Conservation (phyloP, 352 stramenopile genomes). For the Hyaloperonospora arabidopsidis region DNA sequence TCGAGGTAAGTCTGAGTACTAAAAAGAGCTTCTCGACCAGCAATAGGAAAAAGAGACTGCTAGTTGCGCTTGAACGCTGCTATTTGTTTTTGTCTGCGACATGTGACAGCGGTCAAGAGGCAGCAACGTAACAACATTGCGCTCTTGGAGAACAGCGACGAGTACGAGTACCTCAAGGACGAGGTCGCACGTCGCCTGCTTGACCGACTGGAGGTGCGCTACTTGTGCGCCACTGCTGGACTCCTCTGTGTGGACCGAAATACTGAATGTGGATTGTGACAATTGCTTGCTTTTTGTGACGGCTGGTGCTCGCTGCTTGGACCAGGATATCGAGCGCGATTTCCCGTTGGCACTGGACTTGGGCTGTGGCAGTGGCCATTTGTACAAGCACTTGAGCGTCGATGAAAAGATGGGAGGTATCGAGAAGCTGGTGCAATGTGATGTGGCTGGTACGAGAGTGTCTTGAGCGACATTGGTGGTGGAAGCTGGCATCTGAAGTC, state of each 20-base stretch:
- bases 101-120: slow-evolving; percentile 54
- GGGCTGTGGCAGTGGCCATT: slow-evolving; percentile 68
- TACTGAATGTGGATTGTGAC: too few species aligned
- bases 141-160: slow-evolving; percentile 40
- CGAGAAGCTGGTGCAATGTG: slow-evolving; percentile 70
- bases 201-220: slow-evolving; percentile 61
- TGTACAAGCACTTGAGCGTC: slow-evolving; percentile 74
- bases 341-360: slow-evolving; percentile 77
- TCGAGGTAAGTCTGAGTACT: slow-evolving; percentile 29
- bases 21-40: too few species aligned
- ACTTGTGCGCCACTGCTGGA: too few species aligned
- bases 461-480: background rate
- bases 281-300: background rate
- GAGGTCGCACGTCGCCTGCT: slow-evolving; percentile 77
- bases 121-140: slow-evolving; percentile 78
- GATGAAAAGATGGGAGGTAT: slow-evolving; percentile 69
- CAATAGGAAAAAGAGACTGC: too few species aligned
- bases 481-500: slow-evolving; percentile 1
- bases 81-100: slow-evolving; percentile 3
- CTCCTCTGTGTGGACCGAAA: background rate
- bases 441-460: slow-evolving; percentile 41
- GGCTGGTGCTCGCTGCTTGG: too few species aligned
- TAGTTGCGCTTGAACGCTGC: background rate
- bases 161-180: slow-evolving; percentile 85
- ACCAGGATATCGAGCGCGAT: slow-evolving; percentile 76